Base-by-base conservation (phyloP, 495 filamentous ascomycete species). In the Annulohypoxylon nitens region DNA sequence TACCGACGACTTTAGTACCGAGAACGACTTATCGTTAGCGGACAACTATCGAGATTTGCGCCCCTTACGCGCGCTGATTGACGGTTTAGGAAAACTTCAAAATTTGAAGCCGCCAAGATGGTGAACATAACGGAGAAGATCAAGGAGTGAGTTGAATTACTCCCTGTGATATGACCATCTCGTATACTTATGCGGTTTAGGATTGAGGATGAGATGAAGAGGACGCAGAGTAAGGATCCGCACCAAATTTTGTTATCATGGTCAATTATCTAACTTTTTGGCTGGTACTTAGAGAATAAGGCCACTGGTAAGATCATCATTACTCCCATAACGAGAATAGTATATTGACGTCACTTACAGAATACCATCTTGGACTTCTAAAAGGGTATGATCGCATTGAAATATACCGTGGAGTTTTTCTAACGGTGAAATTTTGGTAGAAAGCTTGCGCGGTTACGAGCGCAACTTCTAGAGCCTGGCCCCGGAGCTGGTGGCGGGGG, bases 81-180 rank as follows among this genome's bases (percentile, higher is more conserved):
- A 67, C 25, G 16, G 23, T 20, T n/a, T 25, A 30, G 45, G 16
- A 30, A 30, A 23, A 54, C 16, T 48, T 11, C n/a, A 12, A 25
- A 60, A 70, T 59, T 63, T 71, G 61, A 67, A 65, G 81, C 83
- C 80, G 85, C 67, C 89, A 94, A 87, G 74, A 99, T 99, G 97
- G 97, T 98, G 83, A 98, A 98, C 85, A 98, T 99, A 65, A 97
- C 96, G 61, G 97, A 99, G 53, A 98, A 97, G 88, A 99, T 99
- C 84, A 99, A 98, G 85, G 94, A 97, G 94, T 96, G 83, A 76
- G 91, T 81, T 6, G 4, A 39, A 8, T 1, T 11, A 10, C 16
- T 7, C 18, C 37, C 1, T 18, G 23, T 1, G 1, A 1, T 18
- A 8, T 4, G 36, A 1, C 9, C 0, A n/a, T 20, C 16, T 41